phyloP scores from a whole-genome alignment of 495 filamentous ascomycete species.

The Aspergillus indologenus region DNA sequence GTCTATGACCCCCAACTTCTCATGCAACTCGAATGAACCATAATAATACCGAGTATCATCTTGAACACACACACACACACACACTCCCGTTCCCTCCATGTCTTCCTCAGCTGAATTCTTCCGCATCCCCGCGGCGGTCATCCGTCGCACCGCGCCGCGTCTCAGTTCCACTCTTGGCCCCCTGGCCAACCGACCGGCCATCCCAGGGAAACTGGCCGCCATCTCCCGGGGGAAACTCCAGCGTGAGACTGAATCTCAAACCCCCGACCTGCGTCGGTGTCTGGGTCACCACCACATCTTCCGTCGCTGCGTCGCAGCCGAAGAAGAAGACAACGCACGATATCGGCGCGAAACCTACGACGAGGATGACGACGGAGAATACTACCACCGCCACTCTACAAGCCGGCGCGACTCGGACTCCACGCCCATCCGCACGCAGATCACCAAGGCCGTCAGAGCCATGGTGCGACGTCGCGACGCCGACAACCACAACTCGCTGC shows the following conservation, averaged over 20 bases:
- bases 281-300: conserved; percentile 18
- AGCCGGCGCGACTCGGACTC: neutral
- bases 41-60: no score
- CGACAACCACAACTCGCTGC: neutral
- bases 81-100: neutral
- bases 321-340: conserved; percentile 10
- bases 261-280: conserved; percentile 18
- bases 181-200: neutral
- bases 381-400: neutral
- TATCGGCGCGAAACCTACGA: neutral
- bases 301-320: conserved; percentile 13
- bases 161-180: neutral
- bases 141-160: conserved; percentile 4
- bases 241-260: conserved; percentile 9
- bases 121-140: neutral
- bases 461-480: conserved; percentile 7
- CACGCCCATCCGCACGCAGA: conserved; percentile 5
- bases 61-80: no score
- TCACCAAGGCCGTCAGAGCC: conserved; percentile 12
- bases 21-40: no score
- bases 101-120: conserved; percentile 4
- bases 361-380: neutral
- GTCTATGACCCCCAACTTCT: neutral
- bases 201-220: conserved; percentile 9
- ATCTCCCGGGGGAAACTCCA: conserved; percentile 15